Evolutionary conservation across 345 rosid genomes (phyloP).

Genomic region (Murraya paniculata): DNA sequence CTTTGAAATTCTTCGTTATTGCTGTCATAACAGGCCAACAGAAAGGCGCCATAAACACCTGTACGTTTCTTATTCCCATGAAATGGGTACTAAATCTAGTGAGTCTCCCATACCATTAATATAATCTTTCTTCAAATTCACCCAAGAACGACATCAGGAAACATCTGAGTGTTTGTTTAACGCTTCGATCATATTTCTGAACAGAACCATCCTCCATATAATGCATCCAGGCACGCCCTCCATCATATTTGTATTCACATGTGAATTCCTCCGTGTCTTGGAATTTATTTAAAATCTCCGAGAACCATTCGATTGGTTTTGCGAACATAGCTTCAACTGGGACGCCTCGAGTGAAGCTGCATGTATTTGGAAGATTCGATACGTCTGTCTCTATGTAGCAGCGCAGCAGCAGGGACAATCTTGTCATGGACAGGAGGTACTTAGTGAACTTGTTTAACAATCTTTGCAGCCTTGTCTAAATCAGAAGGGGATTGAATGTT

Average conservation of each 20-base stretch:
- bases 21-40: conserved; percentile 83
- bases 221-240: conserved; percentile 98
- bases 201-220: conserved; percentile 79
- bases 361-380: conserved; percentile 77
- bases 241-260: conserved; percentile 93
- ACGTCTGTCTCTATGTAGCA: conserved; percentile 56
- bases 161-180: conserved; percentile 90
- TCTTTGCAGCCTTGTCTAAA: conserved; percentile 62
- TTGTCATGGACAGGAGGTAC: conserved; percentile 86
- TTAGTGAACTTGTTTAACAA: conserved; percentile 81
- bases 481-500: conserved; percentile 54
- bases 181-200: conserved; percentile 91
- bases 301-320: conserved; percentile 78
- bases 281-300: conserved; percentile 78
- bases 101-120: conserved; percentile 94
- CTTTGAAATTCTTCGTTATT: conserved; percentile 81
- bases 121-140: conserved; percentile 92
- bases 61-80: conserved; percentile 96
- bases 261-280: conserved; percentile 61
- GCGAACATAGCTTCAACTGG: conserved; percentile 98
- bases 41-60: conserved; percentile 89
- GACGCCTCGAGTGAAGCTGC: conserved; percentile 70
- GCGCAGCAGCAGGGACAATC: conserved; percentile 76
- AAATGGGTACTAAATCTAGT: conserved; percentile 78
- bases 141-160: conserved; percentile 90